phyloP scores from a whole-genome alignment of 1,284 basidiomycete genomes.

The Rhodotorula glutinis region DNA sequence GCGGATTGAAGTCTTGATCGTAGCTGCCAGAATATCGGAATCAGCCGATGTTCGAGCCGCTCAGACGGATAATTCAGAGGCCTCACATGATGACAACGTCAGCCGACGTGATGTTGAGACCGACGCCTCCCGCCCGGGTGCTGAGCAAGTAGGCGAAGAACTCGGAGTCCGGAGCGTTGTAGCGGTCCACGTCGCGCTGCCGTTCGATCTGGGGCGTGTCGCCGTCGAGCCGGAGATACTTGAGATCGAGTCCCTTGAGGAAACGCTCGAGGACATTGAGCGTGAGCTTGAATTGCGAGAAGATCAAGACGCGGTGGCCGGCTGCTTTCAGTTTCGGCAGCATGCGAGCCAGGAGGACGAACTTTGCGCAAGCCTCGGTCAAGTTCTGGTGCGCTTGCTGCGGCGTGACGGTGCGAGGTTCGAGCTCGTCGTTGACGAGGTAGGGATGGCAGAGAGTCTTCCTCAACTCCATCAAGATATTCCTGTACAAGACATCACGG shows the following conservation, averaged over 20 bases:
- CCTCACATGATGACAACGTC: conserved; percentile 87
- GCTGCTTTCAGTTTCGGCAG: conserved; percentile 47
- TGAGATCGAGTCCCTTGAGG: conserved; percentile 45
- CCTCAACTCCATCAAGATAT: conserved; percentile 74
- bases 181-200: conserved; percentile 69
- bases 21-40: conserved; percentile 4
- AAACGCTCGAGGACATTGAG: conserved; percentile 49
- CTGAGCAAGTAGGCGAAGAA: conserved; percentile 46
- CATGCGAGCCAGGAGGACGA: conserved; percentile 44
- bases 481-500: conserved; percentile 52
- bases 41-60: not conserved
- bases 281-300: conserved; percentile 46
- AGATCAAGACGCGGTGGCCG: conserved; percentile 45
- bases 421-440: conserved; percentile 74
- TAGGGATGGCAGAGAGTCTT: conserved; percentile 77
- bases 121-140: conserved; percentile 49
- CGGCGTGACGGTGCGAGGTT: conserved; percentile 53
- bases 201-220: conserved; percentile 38
- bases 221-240: conserved; percentile 46
- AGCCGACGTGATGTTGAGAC: conserved; percentile 56
- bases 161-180: conserved; percentile 79
- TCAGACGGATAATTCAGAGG: conserved; percentile 40
- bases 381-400: conserved; percentile 53
- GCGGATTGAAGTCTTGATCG: conserved; percentile 49
- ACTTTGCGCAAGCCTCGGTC: conserved; percentile 69